Base-by-base conservation (phyloP, 2,329 filamentous ascomycete species). In the Arthrocladium fulminans region DNA sequence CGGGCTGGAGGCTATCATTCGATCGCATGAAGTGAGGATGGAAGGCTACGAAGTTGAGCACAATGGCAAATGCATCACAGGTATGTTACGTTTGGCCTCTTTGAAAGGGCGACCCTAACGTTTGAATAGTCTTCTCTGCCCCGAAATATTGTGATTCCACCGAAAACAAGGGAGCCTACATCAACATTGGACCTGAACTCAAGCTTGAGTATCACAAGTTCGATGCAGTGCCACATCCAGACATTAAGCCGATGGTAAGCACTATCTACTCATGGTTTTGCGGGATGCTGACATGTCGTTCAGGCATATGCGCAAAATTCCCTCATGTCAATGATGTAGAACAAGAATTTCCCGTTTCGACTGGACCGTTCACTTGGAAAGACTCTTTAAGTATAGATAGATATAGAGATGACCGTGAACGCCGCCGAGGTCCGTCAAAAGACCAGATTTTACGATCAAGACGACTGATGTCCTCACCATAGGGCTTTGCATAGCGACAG, bases 1-100 rank as follows among this genome's bases (percentile, higher is more conserved):
- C 68, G 86, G 87, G 0, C 76, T 98, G 34, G 86, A 95, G 56
- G 92, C 92, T 39, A 84, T 98, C 56, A 98, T 98, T 60, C 84
- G 92, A 59, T 95, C 88, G 62, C 92, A 98, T 70, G 92, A 98
- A 67, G 92, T 98, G 23, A 82, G 92, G 60, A 98, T 98, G 92
- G 89, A 92, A 52, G 92, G 92, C n/a, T 98, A 97, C 63, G 90
- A 98, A 66, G 86, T 95, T 57, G 90, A 98, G 73, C 92, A 98
- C 65, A 85, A 92, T 60, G 92, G 90, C 55, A 83, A 81, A 59
- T 98, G 92, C 66, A 96, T 98, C 60, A 98, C 92, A 40, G 84
- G 84, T 86, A 74, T 57, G 75, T 67, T 13, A n/a, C n/a, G 20
- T 38, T 24, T 32, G 7, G 35, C 43, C 51, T 42, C 51, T 52